Evolutionary conservation across 306 rosid species (phyloP), one percentile per base, ranked within the genome.

Genomic region (Medicago lupulina): DNA sequence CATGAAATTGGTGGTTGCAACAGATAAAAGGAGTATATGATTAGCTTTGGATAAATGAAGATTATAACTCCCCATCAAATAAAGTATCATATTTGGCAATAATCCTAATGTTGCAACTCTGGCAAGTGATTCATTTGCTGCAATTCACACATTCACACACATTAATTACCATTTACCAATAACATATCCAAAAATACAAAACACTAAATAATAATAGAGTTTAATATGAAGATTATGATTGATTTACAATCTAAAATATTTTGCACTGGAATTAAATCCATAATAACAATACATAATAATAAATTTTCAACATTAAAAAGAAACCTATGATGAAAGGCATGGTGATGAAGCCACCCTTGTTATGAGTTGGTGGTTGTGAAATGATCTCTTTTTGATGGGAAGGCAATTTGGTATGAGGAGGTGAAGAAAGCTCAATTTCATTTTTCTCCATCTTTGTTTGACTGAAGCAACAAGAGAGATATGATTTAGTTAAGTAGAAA

Each of bases 271-370:
- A n/a, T n/a, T n/a, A n/a, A n/a, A n/a, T n/a, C n/a, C n/a, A n/a
- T n/a, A n/a, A n/a, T n/a, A n/a, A n/a, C n/a, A n/a, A n/a, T n/a
- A n/a, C n/a, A n/a, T n/a, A n/a, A n/a, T n/a, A n/a, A n/a, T n/a
- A n/a, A n/a, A n/a, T n/a, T n/a, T n/a, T n/a, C n/a, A n/a, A n/a
- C n/a, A n/a, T n/a, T n/a, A n/a, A n/a, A n/a, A n/a, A n/a, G n/a
- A n/a, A n/a, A n/a, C 72, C 72, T 67, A 67, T 67, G 55, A 67
- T 67, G 55, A 67, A 67, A 67, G 72, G 72, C 72, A 67, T 67
- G 39, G 72, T 67, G 41, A 67, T 46, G 18, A 67, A 34, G 17
- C 72, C 72, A 67, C 72, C 72, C 7, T 67, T 67, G 72, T 43
- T 67, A 19, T 41, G 12, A 6, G 2, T 64, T 38, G 17, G 34